A percentile compares a stretch with the other conserved stretches of the same genome.
phyloP scores from a whole-genome alignment of 2,329 filamentous ascomycete species.

The Fusarium sp. region DNA sequence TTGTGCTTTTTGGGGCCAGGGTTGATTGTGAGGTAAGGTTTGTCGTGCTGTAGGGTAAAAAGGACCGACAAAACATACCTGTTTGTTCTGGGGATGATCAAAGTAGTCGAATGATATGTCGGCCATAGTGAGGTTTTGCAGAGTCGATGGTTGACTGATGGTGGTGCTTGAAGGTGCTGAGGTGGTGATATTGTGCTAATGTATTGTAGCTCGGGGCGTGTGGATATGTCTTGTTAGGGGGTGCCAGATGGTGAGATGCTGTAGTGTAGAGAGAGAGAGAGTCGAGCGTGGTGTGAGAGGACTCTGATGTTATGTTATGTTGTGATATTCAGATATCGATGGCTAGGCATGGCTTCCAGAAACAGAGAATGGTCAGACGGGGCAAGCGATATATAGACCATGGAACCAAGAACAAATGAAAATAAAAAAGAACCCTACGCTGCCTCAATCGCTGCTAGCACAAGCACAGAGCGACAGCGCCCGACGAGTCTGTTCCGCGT shows the following conservation, averaged over 20 bases:
- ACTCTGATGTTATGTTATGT: constrained; percentile 30
- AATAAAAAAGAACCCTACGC: neutral
- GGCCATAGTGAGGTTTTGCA: constrained; percentile 33
- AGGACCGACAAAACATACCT: constrained; percentile 36
- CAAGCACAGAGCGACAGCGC: constrained; percentile 35
- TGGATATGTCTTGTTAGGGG: neutral
- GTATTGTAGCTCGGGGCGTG: constrained; percentile 25
- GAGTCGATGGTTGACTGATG: constrained; percentile 33
- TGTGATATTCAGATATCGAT: constrained; percentile 24
- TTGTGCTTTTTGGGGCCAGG: neutral
- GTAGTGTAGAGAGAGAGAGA: neutral
- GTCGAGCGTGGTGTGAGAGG: constrained; percentile 25
- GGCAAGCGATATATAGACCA: constrained; percentile 43
- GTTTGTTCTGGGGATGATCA: constrained; percentile 42
- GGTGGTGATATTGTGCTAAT: constrained; percentile 21
- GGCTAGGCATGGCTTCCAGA: constrained; percentile 24
- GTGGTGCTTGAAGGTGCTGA: constrained; percentile 11
- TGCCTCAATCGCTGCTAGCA: neutral
- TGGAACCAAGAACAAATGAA: neutral
- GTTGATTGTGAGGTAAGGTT: neutral
- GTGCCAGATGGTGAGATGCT: neutral
- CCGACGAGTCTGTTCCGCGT: constrained; percentile 42
- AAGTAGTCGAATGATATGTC: constrained; percentile 44
- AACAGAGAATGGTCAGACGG: constrained; percentile 42
- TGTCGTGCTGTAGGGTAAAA: neutral